These are phyloP conservation scores for Suhomyces taliae DNA, from an alignment of 1,139 yeast species.

Conservation along the genomic window DNA sequence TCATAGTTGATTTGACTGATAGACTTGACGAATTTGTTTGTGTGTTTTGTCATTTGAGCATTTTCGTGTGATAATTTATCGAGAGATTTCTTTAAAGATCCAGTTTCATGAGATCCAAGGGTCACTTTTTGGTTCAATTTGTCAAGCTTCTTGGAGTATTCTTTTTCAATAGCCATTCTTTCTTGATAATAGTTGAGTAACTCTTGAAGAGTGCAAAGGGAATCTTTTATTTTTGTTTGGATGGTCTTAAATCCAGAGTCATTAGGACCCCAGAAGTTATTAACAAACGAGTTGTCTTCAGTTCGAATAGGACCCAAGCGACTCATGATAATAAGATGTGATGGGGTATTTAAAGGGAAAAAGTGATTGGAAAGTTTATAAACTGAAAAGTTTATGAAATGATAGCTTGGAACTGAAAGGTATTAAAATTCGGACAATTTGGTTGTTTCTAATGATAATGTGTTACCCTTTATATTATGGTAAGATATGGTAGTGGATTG, in stretches of 20 bases:
- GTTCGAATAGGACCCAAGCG: slow-evolving; percentile 8
- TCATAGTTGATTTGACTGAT: slow-evolving; percentile 36
- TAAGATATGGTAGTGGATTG: too few relatives aligned
- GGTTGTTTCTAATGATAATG: too few relatives aligned
- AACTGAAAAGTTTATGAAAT: too few relatives aligned
- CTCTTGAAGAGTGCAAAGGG: slow-evolving; percentile 42
- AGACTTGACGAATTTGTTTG: slow-evolving; percentile 33
- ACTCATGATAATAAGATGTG: slow-evolving; percentile 2
- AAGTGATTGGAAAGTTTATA: too few relatives aligned
- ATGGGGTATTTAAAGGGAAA: neutral
- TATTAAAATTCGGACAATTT: too few relatives aligned
- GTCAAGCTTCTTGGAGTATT: slow-evolving; percentile 57
- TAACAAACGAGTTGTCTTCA: slow-evolving; percentile 33
- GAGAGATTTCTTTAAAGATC: slow-evolving; percentile 56
- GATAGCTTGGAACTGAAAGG: too few relatives aligned
- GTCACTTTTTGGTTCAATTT: slow-evolving; percentile 46
- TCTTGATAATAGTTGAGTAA: slow-evolving; percentile 49
- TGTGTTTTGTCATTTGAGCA: slow-evolving; percentile 33
- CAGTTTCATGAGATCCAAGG: slow-evolving; percentile 62
- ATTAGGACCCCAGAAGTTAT: slow-evolving; percentile 52
- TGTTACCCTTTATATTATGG: too few relatives aligned
- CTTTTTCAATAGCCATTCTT: slow-evolving; percentile 66
- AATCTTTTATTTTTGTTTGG: slow-evolving; percentile 48
- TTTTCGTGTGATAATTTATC: slow-evolving; percentile 60
- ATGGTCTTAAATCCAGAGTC: slow-evolving; percentile 51